Evolutionary conservation across 495 filamentous ascomycete genomes (phyloP).

Genomic region (Annulohypoxylon maeteangense): DNA sequence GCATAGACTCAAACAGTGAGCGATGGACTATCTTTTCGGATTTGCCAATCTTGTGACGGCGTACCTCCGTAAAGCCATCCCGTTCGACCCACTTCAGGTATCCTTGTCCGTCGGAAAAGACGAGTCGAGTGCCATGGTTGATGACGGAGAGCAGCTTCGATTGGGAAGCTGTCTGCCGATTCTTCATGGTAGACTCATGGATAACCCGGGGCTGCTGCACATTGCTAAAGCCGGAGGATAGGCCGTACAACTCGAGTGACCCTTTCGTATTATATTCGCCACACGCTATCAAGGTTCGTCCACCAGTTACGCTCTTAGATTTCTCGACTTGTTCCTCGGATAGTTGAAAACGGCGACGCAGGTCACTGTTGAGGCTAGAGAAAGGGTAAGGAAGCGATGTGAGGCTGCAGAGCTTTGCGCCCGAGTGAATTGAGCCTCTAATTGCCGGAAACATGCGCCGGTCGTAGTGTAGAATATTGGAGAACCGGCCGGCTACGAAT

Average conservation of each 20-base stretch:
- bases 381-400: slow-evolving; percentile 77
- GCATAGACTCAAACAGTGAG: slow-evolving; percentile 61
- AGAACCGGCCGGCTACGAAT: slow-evolving; percentile 89
- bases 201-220: slow-evolving; percentile 48
- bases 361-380: slow-evolving; percentile 62
- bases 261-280: slow-evolving; percentile 97
- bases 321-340: slow-evolving; percentile 62
- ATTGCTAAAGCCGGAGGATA: slow-evolving; percentile 51
- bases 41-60: slow-evolving; percentile 75
- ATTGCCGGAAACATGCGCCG: slow-evolving; percentile 85
- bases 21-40: slow-evolving; percentile 52
- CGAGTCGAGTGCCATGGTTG: slow-evolving; percentile 84
- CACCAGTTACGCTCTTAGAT: slow-evolving; percentile 61
- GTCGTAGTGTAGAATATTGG: slow-evolving; percentile 89
- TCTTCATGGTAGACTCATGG: slow-evolving; percentile 65
- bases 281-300: slow-evolving; percentile 78
- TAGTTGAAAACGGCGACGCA: slow-evolving; percentile 63
- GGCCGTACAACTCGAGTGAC: slow-evolving; percentile 85
- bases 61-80: slow-evolving; percentile 82
- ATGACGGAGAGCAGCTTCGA: slow-evolving; percentile 86
- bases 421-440: slow-evolving; percentile 81
- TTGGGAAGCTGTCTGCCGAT: slow-evolving; percentile 82
- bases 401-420: slow-evolving; percentile 82
- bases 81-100: slow-evolving; percentile 92
- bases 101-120: slow-evolving; percentile 85